Conservation (phyloP, 148 eudicot genomes). For the Amaranthus cruentus region DNA sequence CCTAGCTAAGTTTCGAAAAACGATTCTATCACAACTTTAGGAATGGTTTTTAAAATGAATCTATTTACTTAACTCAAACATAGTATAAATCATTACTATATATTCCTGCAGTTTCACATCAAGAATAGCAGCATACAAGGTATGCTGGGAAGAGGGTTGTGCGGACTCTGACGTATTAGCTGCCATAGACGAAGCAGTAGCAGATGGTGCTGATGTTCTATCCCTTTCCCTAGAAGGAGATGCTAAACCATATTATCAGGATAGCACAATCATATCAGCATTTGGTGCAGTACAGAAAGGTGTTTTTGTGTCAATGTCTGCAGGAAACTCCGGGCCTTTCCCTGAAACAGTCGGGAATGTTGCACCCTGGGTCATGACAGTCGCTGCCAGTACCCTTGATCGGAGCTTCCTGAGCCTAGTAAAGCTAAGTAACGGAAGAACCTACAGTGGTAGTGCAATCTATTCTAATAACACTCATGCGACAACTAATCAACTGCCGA, state of each 20-base stretch:
- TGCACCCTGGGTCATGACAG: slow-evolving; percentile 74
- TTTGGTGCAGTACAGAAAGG: slow-evolving; percentile 51
- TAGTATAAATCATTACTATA: too few species aligned
- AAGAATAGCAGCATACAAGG: slow-evolving; percentile 66
- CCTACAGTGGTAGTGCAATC: slow-evolving; percentile 42
- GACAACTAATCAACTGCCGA: slow-evolving; percentile 31
- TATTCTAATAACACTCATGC: slow-evolving; percentile 25
- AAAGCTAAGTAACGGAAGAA: slow-evolving; percentile 41
- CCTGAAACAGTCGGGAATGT: slow-evolving; percentile 46
- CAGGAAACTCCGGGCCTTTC: slow-evolving; percentile 60
- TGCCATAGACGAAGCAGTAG: slow-evolving; percentile 52
- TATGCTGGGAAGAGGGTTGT: slow-evolving; percentile 46
- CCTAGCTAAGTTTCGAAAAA: too few species aligned
- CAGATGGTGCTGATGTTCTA: slow-evolving; percentile 52
- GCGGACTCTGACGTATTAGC: slow-evolving; percentile 52
- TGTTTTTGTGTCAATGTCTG: slow-evolving; percentile 52
- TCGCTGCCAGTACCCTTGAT: slow-evolving; percentile 56
- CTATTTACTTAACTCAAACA: too few species aligned
- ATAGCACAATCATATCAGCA: slow-evolving; percentile 46
- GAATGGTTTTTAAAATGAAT: too few species aligned
- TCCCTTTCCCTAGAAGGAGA: slow-evolving; percentile 58
- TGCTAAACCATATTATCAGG: slow-evolving; percentile 42
- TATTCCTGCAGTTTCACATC: slow-evolving; percentile 30
- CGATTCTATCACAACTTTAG: too few species aligned
- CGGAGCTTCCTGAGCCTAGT: slow-evolving; percentile 42